Evolutionary conservation across 495 filamentous ascomycete genomes (phyloP).

Genomic region (Margaritispora aquatica): DNA sequence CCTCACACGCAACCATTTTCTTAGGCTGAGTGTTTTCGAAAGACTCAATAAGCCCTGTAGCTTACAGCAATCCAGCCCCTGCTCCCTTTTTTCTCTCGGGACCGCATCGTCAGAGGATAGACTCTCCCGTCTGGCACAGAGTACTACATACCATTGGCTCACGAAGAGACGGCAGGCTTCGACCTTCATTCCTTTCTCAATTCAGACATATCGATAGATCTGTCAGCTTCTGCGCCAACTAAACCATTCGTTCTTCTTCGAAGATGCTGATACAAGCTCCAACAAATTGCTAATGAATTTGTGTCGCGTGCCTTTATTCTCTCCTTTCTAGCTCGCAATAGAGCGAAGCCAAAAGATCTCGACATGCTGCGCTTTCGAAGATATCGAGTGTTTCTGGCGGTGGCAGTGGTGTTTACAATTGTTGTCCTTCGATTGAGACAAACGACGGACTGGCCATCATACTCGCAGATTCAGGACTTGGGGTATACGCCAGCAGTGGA

Average conservation of each 20-base stretch:
- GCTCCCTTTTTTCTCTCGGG: not conserved
- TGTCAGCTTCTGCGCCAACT: not conserved
- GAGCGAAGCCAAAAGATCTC: not conserved
- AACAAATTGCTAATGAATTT: not conserved
- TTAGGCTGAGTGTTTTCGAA: not conserved
- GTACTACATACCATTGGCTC: not conserved
- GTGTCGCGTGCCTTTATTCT: constrained; percentile 2
- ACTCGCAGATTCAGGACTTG: constrained; percentile 9
- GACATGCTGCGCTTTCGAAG: constrained; percentile 69
- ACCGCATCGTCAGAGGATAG: not conserved
- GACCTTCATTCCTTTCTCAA: not conserved
- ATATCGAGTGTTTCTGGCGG: constrained; percentile 68
- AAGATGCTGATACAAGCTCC: constrained; percentile 6
- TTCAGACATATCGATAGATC: not conserved
- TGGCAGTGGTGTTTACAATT: constrained; percentile 58
- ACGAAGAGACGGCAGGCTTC: not conserved
- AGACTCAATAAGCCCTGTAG: not conserved
- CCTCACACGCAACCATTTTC: not conserved
- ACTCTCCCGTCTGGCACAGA: no score
- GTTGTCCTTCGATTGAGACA: constrained; percentile 55
- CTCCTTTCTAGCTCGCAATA: not conserved
- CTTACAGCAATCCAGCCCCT: not conserved
- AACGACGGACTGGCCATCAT: constrained; percentile 21
- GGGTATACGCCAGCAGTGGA: not conserved
- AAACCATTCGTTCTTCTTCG: not conserved